These are phyloP conservation scores for Exserohilum rostratum DNA, from an alignment of 2,329 filamentous ascomycete genomes.

Conservation along the genomic window DNA sequence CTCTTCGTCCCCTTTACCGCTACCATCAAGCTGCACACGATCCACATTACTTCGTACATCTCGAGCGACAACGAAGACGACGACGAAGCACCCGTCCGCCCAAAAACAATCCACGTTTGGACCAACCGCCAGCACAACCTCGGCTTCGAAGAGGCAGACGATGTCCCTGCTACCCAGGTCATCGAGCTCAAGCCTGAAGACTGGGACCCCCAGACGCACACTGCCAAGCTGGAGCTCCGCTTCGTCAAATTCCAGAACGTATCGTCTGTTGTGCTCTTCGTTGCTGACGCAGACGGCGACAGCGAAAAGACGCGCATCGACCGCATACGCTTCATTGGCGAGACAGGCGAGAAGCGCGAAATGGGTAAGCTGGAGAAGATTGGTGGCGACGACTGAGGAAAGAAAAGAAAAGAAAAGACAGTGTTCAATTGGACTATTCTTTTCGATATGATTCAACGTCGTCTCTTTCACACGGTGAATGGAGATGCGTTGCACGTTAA, in stretches of 20 bases:
- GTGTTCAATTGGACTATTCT: too few species aligned
- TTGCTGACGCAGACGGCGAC: slow-evolving; percentile 80
- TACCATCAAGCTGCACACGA: slow-evolving; percentile 85
- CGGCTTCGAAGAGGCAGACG: slow-evolving; percentile 93
- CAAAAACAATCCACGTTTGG: slow-evolving; percentile 83
- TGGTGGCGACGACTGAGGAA: slow-evolving; percentile 64
- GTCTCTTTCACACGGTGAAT: too few species aligned
- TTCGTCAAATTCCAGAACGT: slow-evolving; percentile 99
- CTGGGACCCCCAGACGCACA: slow-evolving; percentile 67
- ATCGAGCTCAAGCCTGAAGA: slow-evolving; percentile 76
- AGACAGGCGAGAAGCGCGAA: slow-evolving; percentile 87
- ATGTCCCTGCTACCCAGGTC: slow-evolving; percentile 78
- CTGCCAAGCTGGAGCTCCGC: slow-evolving; percentile 66
- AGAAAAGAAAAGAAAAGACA: not conserved
- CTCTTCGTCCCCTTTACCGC: slow-evolving; percentile 89
- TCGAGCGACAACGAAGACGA: slow-evolving; percentile 63
- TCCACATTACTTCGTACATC: slow-evolving; percentile 82
- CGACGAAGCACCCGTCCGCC: slow-evolving; percentile 78
- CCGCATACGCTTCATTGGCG: slow-evolving; percentile 79
- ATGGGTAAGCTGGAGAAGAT: slow-evolving; percentile 97
- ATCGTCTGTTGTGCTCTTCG: slow-evolving; percentile 82
- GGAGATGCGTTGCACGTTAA: too few species aligned
- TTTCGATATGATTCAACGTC: too few species aligned
- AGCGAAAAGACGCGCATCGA: slow-evolving; percentile 86
- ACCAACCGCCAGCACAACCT: slow-evolving; percentile 88